Base-by-base conservation (phyloP, 2,329 filamentous ascomycete species). In the Whalleya microplaca region DNA sequence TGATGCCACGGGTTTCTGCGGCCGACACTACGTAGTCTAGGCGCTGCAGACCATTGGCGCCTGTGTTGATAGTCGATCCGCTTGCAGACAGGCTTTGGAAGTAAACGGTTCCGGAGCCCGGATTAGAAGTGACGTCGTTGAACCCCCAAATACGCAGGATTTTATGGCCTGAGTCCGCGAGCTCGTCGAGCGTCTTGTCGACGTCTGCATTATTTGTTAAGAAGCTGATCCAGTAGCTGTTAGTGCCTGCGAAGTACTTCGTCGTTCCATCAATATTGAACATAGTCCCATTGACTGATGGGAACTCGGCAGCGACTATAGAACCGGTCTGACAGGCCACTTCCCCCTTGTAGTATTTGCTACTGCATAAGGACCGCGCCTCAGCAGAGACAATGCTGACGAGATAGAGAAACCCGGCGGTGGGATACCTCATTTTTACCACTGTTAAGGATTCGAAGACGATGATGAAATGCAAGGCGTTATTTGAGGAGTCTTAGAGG, bases 131-230 rank as follows among this genome's bases (percentile, higher is more conserved):
- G 14, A 84, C 81, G 61, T 86, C 83, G 71, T 85, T 85, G 74
- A 87, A 87, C 3, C 84, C 83, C 84, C 84, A 86, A 46, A 86
- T 76, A 16, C 85, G 78, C 32, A 86, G 73, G 56, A 87, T 80
- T 67, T 83, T 84, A 57, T 81, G 78, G 0, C 83, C 82, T 2
- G 82, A 79, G 29, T 71, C 61, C 48, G 73, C 66, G 16, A 86
- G 67, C 64, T 84, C 76, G 56, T 76, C 71, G 49, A 83, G 72
- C 14, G 77, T 71, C n/a, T 73, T 71, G 63, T 86, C 81, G 14
- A 86, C 77, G 66, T 88, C 83, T 7, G 71, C 74, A 58, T 83
- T 72, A 52, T 78, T 78, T 47, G 74, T 79, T 29, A 82, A 65
- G 71, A 82, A 82, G 10, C 73, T 73, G 45, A 82, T 75, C 80